phyloP scores from a whole-genome alignment of 345 rosid genomes.

The Eucalyptus camaldulensis region DNA sequence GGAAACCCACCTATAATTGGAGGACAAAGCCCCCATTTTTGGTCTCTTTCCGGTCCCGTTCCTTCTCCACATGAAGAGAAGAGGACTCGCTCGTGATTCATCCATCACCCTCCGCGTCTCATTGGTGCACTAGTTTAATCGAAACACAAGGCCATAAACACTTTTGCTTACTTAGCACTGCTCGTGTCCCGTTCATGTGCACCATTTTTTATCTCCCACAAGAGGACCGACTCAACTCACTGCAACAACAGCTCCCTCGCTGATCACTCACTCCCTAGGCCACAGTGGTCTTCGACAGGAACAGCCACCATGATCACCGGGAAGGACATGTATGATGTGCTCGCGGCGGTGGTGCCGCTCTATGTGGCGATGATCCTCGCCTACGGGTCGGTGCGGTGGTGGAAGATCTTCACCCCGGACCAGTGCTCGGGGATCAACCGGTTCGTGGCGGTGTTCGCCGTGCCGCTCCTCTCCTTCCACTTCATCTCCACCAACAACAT shows the following conservation, averaged over 20 bases:
- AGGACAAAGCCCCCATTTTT: neutral
- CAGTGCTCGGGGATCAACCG: constrained; percentile 89
- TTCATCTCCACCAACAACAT: constrained; percentile 71
- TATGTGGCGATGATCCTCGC: constrained; percentile 83
- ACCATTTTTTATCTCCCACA: neutral
- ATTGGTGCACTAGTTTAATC: neutral
- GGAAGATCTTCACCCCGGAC: constrained; percentile 81
- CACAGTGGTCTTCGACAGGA: neutral
- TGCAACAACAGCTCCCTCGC: neutral
- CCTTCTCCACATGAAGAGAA: neutral
- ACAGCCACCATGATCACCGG: constrained; percentile 43
- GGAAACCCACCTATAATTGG: neutral
- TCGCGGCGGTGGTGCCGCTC: constrained; percentile 72
- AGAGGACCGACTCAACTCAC: neutral
- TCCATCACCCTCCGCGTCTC: neutral
- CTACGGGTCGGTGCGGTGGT: constrained; percentile 85
- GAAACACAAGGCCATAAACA: neutral
- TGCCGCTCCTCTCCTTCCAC: constrained; percentile 76
- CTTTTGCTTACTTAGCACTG: neutral
- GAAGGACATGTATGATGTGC: constrained; percentile 68
- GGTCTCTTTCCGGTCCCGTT: neutral
- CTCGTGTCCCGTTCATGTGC: neutral
- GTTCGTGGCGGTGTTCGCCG: constrained; percentile 79
- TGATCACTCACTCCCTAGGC: neutral
- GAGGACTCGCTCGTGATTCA: neutral